These are phyloP conservation scores for Craspedostauros australis DNA, from an alignment of 108 stramenopile species.

Conservation along the genomic window DNA sequence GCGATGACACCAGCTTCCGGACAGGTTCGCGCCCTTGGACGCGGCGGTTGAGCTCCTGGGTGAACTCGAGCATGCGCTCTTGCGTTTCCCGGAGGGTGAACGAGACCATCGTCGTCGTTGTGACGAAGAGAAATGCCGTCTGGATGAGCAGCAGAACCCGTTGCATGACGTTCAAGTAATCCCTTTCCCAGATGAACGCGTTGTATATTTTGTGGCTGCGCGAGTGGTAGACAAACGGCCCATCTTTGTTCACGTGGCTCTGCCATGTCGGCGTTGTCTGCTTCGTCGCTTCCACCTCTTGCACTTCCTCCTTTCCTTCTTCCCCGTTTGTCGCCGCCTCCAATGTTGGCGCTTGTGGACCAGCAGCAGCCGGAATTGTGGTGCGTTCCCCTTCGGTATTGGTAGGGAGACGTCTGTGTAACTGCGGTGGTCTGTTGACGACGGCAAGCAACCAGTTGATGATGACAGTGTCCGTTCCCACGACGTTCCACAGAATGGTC, in stretches of 20 bases:
- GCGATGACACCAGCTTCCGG: constrained; percentile 47
- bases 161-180: too few relatives aligned
- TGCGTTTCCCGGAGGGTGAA: constrained; percentile 94
- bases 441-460: constrained; percentile 65
- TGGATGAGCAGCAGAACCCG: too few relatives aligned
- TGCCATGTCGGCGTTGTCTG: too few relatives aligned
- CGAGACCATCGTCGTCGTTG: constrained; percentile 81
- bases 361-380: background rate
- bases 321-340: background rate
- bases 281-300: background rate
- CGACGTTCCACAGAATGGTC: constrained; percentile 18
- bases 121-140: constrained; percentile 85
- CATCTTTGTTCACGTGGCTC: too few relatives aligned
- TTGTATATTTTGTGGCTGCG: too few relatives aligned
- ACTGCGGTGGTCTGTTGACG: constrained; percentile 20
- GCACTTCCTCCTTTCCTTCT: background rate
- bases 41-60: constrained; percentile 66
- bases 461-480: constrained; percentile 63
- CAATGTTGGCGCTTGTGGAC: background rate
- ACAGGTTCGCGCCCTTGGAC: constrained; percentile 45
- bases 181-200: constrained; percentile 24
- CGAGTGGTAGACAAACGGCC: too few relatives aligned
- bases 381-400: constrained; percentile 1
- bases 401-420: background rate
- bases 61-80: constrained; percentile 94